phyloP scores from a whole-genome alignment of 2,329 filamentous ascomycete genomes.

The Alternaria novae-zelandiae region DNA sequence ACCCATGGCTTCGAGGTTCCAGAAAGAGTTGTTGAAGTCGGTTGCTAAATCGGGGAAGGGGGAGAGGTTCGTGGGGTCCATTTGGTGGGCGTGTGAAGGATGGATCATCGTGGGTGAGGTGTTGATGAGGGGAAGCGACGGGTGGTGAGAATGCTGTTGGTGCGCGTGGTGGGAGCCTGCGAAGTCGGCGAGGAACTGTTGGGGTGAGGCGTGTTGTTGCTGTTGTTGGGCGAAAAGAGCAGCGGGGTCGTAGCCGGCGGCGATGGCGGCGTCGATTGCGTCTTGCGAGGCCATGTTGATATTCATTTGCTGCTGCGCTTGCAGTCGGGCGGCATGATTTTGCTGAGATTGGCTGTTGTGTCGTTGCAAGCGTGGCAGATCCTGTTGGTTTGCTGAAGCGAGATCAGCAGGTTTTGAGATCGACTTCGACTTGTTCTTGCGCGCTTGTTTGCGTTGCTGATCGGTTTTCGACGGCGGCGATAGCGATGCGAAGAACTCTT shows the following conservation, averaged over 20 bases:
- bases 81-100: constrained; percentile 37
- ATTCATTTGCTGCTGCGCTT: constrained; percentile 39
- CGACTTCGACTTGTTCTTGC: constrained; percentile 48
- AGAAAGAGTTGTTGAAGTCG: constrained; percentile 42
- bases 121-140: constrained; percentile 49
- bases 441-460: constrained; percentile 59
- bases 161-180: constrained; percentile 52
- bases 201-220: constrained; percentile 30
- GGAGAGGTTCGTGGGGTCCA: constrained; percentile 30
- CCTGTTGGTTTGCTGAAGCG: constrained; percentile 29
- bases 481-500: constrained; percentile 88
- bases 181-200: constrained; percentile 55
- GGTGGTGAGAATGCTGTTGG: constrained; percentile 31
- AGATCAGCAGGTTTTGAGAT: constrained; percentile 36
- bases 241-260: constrained; percentile 36
- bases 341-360: constrained; percentile 30
- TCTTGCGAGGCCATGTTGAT: constrained; percentile 42
- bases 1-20: constrained; percentile 43
- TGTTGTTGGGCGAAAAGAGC: constrained; percentile 36
- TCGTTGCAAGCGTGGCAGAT: constrained; percentile 30
- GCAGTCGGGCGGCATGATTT: constrained; percentile 32
- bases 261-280: constrained; percentile 31
- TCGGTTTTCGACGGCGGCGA: constrained; percentile 64
- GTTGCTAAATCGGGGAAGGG: constrained; percentile 42
- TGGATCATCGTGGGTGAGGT: constrained; percentile 39